Evolutionary conservation across 768 basidiomycete genomes (phyloP), one percentile per base, ranked within the genome.

Genomic region (Russula ochroleuca): DNA sequence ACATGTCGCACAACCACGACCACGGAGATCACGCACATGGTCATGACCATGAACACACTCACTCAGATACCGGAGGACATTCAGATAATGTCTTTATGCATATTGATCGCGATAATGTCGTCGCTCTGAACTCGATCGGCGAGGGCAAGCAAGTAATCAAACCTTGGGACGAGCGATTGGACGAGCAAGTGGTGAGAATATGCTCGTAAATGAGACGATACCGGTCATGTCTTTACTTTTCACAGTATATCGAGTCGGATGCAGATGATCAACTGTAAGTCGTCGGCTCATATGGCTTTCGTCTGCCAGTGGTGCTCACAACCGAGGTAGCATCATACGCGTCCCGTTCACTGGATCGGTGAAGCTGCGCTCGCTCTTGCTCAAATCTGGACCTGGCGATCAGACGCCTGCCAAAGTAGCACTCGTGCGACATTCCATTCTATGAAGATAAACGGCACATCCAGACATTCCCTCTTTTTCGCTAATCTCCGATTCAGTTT

Each of bases 291-390:
- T 15, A 37, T 28, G 1, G 15, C 45, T 3, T 10, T 48, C 19
- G 10, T 33, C 17, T 21, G n/a, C 35, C 53, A 2, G 40, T 35
- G 25, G 59, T 21, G n/a, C 43, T 31, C 37, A 51, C 21, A 25
- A 47, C 31, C 25, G 47, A 19, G n/a, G 35, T 47, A 92, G 91
- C 69, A 92, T 93, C 68, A 75, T 94, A 57, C 88, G 88, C 54
- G 73, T 97, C 31, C 94, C 94, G 1, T 96, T 97, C 74, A 93
- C 88, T 0, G 88, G 90, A 10, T 86, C 89, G 17, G 90, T 96
- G 51, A 92, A 89, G 69, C 81, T 96, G 48, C 85, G 89, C 25
- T 84, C 89, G 28, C 78, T 97, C 45, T 82, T 94, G 2, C 73
- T 97, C 65, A 95, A 94, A 75, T 79, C 91, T 4, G 94, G 94